Evolutionary conservation across 352 stramenopile species (phyloP), one percentile per base, ranked within the genome.

Genomic region (Sclerospora graminicola): DNA sequence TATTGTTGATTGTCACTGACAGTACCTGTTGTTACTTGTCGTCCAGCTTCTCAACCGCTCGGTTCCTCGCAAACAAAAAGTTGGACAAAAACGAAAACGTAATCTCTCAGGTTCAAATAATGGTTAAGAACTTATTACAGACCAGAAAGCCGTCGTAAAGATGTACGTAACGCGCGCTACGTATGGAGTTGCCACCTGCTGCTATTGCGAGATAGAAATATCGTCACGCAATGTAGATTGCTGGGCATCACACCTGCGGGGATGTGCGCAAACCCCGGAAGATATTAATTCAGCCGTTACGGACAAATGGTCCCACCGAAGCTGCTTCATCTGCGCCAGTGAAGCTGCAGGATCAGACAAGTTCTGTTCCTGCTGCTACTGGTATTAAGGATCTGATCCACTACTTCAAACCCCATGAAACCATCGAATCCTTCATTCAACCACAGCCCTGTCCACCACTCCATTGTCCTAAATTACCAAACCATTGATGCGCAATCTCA

Each of bases 391-490:
- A 98, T 72, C 29, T 76, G 43, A 60, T 98, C 63, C 10, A 94
- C 81, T 1, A 89, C 89, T 41, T 89, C 89, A 39, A 96, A 96
- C 63, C 98, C 94, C 66, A 97, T 97, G 75, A 95, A 98, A 30
- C 66, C 84, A 2, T 95, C 96, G 58, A 99, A 99, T 15, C 94
- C 95, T 60, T 99, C 96, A 62, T 99, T 99, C 2, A 99, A 75
- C 90, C 90, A 98, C 26, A 98, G 59, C 3, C 84, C 82, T n/a
- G 88, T 92, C 89, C 90, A 97, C 73, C 96, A 99, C 18, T 89
- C 77, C 95, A 98, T 99, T 6, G 96, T 99, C 9, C 96, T 0
- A 99, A 63, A 57, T 99, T 98, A 29, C 95, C 94, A 45, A 98
- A 98, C 78, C 74, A 88, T 46, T 98, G 94, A 71, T 99, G 96